Evolutionary conservation across 108 stramenopile species (phyloP), one percentile per base, ranked within the genome.

Genomic region (Fistulifera pelliculosa): DNA sequence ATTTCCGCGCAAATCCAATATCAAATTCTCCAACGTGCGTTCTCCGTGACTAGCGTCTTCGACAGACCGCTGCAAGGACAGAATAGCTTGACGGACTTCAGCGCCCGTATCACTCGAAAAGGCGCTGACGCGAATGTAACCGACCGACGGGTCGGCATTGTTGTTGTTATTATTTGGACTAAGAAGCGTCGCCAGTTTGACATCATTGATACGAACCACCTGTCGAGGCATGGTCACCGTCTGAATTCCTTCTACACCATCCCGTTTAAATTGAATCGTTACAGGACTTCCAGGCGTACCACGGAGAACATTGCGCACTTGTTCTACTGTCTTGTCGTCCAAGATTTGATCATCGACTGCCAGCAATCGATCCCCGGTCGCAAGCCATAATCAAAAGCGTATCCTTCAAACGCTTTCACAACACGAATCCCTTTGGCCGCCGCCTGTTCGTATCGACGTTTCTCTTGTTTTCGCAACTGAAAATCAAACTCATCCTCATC

Each of bases 1-100:
- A 64, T 97, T 97, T n/a, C 90, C 86, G 23, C 96, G 70, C 43
- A 97, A 69, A 74, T 97, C 96, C 41, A 97, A 63, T 17, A 97
- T 65, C 42, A 97, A 43, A 16, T 93, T 93, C 65, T 85, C 75
- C 52, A 88, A 47, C 24, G 61, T 52, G 1, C 59, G 64, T 10
- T 61, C 66, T 0, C 76, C 79, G 47, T 72, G 68, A 16, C 73
- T 55, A 11, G 72, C 68, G 48, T 78, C 71, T 40, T 81, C 76
- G 3, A 80, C 76, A 21, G 71, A 73, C 35, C 77, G 73, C 56
- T 93, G 88, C 41, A 85, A 52, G 13, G 55, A 62, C 23, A 68
- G 42, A 23, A 94, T 86, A 14, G 92, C 88, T 45, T 69, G 67
- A 48, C 79, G 73, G 15, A 96, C 75, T 73, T 96, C 94, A 11